A percentile compares a stretch with the other conserved stretches of the same genome.
Evolutionary conservation across 345 rosid genomes (phyloP).

Genomic region (Eutrema heterophyllum): DNA sequence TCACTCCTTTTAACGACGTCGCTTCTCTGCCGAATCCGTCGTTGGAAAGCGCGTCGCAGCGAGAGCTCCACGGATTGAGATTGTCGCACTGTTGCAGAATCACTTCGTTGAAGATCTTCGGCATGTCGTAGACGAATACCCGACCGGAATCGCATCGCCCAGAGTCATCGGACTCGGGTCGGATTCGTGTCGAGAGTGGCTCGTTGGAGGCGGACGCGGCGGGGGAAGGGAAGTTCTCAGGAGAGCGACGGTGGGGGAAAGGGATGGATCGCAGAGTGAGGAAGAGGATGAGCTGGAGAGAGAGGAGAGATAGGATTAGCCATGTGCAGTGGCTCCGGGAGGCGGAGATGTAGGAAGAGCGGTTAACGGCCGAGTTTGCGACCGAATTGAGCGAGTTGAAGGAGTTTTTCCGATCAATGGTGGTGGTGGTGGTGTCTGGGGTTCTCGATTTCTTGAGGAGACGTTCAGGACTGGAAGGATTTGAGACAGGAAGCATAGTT

Average conservation of each 20-base stretch:
- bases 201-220: not conserved
- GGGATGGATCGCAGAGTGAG: slow-evolving; percentile 50
- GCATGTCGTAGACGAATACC: slow-evolving; percentile 75
- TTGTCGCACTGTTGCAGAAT: slow-evolving; percentile 58
- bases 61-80: slow-evolving; percentile 85
- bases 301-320: slow-evolving; percentile 53
- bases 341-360: slow-evolving; percentile 34
- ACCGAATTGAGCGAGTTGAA: slow-evolving; percentile 31
- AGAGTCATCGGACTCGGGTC: not conserved
- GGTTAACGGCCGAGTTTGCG: slow-evolving; percentile 15
- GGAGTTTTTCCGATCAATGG: slow-evolving; percentile 41
- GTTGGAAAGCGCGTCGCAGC: slow-evolving; percentile 67
- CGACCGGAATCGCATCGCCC: slow-evolving; percentile 47
- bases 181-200: not conserved
- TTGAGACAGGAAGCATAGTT: slow-evolving; percentile 51
- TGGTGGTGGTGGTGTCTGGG: slow-evolving; percentile 18
- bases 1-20: slow-evolving; percentile 38
- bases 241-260: slow-evolving; percentile 28
- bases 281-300: slow-evolving; percentile 57
- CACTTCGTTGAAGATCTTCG: slow-evolving; percentile 62
- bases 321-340: slow-evolving; percentile 47
- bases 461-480: slow-evolving; percentile 40
- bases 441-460: slow-evolving; percentile 34
- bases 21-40: slow-evolving; percentile 70
- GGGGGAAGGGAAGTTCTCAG: slow-evolving; percentile 31